Evolutionary conservation across 441 rosid genomes (phyloP), one percentile per base, ranked within the genome.

Genomic region (Populus hybrid): DNA sequence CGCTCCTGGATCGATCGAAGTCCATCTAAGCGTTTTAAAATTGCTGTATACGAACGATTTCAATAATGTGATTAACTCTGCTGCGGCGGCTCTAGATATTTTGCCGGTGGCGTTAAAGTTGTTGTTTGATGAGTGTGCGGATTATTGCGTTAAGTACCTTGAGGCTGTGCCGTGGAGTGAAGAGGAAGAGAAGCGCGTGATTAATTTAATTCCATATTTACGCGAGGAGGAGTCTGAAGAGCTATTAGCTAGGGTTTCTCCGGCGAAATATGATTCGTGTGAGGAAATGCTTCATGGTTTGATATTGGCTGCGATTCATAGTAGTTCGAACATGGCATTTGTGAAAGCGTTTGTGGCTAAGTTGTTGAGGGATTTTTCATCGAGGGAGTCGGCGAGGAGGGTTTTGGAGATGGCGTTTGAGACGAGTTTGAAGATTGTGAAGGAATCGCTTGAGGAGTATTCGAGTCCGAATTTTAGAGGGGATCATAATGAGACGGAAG

Each of bases 401-500:
- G 96, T 88, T 46, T 72, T 92, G 79, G 92, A 89, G 81, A 83
- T 82, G 70, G 90, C 89, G 0, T 92, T 90, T 46, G 84, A 80
- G 78, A 78, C 79, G 79, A 84, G 94, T 75, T 84, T 90, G 78
- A 92, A 84, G 87, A 71, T 82, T 10, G 90, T 90, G 82, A 92
- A 86, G 87, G 91, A 86, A 78, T 85, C 90, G 63, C 61, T 92
- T 77, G 94, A 92, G 86, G 90, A 89, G 74, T 92, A 89, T 66
- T 87, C 90, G n/a, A 92, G 94, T 63, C 96, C 94, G 3, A 89
- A 89, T 80, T 89, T 87, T 81, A 84, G 92, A 78, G 94, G 89
- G 20, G 90, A 89, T 65, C 87, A 89, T 69, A 88, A 88, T 61
- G 96, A 92, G 90, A 92, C 90, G 20, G 92, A 92, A 87, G 96